Evolutionary conservation across 2,329 filamentous ascomycete species (phyloP).

Genomic region (Anisogramma anomala): DNA sequence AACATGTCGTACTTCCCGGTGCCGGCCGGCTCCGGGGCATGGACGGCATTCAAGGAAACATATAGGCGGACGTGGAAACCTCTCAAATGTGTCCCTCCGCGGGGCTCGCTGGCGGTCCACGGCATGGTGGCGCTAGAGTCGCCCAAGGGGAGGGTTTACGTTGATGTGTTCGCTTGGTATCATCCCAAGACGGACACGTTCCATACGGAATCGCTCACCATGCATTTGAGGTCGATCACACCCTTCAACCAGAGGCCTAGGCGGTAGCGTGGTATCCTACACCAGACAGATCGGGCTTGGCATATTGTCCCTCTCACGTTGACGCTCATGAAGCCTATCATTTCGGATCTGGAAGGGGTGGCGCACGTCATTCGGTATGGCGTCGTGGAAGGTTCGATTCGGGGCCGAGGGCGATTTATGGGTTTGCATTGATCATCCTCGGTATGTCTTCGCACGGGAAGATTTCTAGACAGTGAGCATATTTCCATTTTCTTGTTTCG

Average conservation of each 20-base stretch:
- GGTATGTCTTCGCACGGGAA: too few species aligned
- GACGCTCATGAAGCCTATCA: neutral
- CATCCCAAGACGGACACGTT: constrained; percentile 42
- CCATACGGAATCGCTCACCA: constrained; percentile 25
- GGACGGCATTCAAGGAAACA: constrained; percentile 21
- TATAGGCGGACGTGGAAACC: constrained; percentile 33
- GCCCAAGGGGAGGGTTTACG: constrained; percentile 32
- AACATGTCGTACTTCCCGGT: too few species aligned
- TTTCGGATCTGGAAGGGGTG: neutral
- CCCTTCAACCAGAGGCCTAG: constrained; percentile 10
- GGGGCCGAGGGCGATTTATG: too few species aligned
- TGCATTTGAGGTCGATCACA: constrained; percentile 26
- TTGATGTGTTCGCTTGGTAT: constrained; percentile 43
- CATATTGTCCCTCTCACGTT: neutral
- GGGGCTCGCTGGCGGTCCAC: constrained; percentile 40
- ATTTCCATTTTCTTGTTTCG: neutral
- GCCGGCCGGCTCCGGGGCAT: constrained; percentile 19
- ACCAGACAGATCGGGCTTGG: too few species aligned
- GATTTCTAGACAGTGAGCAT: neutral
- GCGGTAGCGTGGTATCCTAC: neutral
- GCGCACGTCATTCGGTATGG: neutral
- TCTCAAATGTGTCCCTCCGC: constrained; percentile 30
- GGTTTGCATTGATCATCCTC: too few species aligned
- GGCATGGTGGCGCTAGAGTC: constrained; percentile 44
- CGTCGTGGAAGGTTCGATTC: too few species aligned